Evolutionary conservation across 768 basidiomycete species (phyloP), one percentile per base, ranked within the genome.

Genomic region (Cystobasidium onofrii): DNA sequence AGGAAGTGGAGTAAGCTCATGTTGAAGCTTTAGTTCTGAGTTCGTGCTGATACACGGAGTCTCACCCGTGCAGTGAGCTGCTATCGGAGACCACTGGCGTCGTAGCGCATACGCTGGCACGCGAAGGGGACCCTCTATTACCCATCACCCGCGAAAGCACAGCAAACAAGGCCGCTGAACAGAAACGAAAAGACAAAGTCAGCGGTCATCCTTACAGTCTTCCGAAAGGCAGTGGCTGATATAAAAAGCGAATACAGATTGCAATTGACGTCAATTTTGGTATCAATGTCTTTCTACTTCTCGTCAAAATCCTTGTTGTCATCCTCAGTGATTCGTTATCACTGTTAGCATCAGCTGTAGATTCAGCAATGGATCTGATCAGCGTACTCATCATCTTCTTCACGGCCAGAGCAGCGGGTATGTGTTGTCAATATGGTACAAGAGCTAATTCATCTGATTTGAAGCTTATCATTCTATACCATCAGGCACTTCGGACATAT

Each of bases 301-400:
- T 72, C 12, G 81, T 79, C 17, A 83, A 83, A 66, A 80, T 79
- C 12, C 71, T 80, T 15, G 82, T 82, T n/a, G 81, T 83, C 23
- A 76, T 83, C 27, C 78, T 81, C 46, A 83, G 82, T 18, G 78
- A 80, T 34, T 83, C 82, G 1, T 81, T 83, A 61, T 82, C 82
- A 17, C 78, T 83, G 27, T 78, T 82, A 20, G 83, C 83, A 0
- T 81, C 80, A 0, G 77, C 82, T 27, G 81, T 83, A 62, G 83
- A 83, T 73, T 81, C 80, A 1, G 82, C 80, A 1, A 78, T 83
- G 74, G 83, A 83, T 69, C 78, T 83, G 39, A 73, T 83, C 1
- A 81, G 80, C 27, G 83, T 82, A 0, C 63, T 83, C 52, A 83
- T 83, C 76, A 83, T 83, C 67, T 78, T 81, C 46, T 79, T 78